These are phyloP conservation scores for Clarkia xantiana DNA, from an alignment of 345 rosid genomes.

Conservation along the genomic window DNA sequence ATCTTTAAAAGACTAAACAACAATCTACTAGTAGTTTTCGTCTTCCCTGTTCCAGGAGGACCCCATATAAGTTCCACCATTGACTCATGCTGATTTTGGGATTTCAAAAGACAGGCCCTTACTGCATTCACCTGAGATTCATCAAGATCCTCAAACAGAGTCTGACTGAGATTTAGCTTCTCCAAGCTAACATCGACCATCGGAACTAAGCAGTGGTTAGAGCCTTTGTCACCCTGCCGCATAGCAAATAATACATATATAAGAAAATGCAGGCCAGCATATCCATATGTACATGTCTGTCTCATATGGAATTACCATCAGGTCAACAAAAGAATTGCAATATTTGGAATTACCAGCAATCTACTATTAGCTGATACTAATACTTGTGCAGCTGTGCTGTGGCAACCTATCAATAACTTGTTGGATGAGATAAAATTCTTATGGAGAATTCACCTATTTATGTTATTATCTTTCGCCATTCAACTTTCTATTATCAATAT, in stretches of 20 bases:
- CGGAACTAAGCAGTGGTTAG: conserved; percentile 6
- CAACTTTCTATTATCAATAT: too few relatives aligned
- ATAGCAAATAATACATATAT: neutral
- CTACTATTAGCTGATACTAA: too few relatives aligned
- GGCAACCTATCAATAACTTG: too few relatives aligned
- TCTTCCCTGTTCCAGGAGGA: conserved; percentile 50
- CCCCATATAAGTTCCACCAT: conserved; percentile 37
- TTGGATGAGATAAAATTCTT: too few relatives aligned
- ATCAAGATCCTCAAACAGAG: conserved; percentile 13
- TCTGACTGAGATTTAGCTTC: neutral
- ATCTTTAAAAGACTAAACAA: conserved; percentile 16
- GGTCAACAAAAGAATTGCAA: too few relatives aligned
- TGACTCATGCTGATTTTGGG: conserved; percentile 15
- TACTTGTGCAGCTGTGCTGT: too few relatives aligned
- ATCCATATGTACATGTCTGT: neutral
- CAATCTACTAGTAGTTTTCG: conserved; percentile 22
- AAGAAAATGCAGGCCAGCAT: neutral
- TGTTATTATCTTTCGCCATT: too few relatives aligned
- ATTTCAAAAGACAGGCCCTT: conserved; percentile 12
- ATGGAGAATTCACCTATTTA: too few relatives aligned
- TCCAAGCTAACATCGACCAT: conserved; percentile 1
- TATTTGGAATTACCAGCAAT: too few relatives aligned
- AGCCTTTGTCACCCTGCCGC: conserved; percentile 19
- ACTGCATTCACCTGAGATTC: conserved; percentile 21
- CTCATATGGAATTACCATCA: neutral